Evolutionary conservation across 805 yeast genomes (phyloP).

Genomic region (Metschnikowia colocasiae): DNA sequence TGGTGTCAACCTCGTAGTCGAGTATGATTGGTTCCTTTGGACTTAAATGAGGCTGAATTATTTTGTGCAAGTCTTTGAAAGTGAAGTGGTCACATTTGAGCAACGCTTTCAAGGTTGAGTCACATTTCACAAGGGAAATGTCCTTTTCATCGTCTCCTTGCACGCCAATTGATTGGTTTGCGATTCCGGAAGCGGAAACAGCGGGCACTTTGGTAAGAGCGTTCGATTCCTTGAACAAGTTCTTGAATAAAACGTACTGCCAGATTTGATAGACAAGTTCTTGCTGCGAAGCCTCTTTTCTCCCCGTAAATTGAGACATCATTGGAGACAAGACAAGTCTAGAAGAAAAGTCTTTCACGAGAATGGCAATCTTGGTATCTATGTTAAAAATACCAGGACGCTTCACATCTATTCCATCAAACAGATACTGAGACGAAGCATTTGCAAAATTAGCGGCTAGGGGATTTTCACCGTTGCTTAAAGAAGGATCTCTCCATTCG

Average conservation of each 20-base stretch:
- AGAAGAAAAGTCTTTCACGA: conserved; percentile 69
- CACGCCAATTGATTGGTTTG: conserved; percentile 16
- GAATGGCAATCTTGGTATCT: conserved; percentile 65
- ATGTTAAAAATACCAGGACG: conserved; percentile 62
- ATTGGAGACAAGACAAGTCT: conserved; percentile 60
- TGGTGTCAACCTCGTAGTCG: conserved; percentile 73
- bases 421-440: conserved; percentile 29
- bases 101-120: conserved; percentile 43
- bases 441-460: conserved; percentile 21
- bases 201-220: conserved; percentile 36
- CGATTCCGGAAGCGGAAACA: conserved; percentile 26
- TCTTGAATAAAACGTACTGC: conserved; percentile 72
- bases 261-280: conserved; percentile 76
- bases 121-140: conserved; percentile 36
- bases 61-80: conserved; percentile 69
- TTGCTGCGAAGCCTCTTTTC: conserved; percentile 76
- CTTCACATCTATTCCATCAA: conserved; percentile 87
- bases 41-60: conserved; percentile 62
- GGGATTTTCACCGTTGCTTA: conserved; percentile 14
- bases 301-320: conserved; percentile 69
- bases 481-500: conserved; percentile 83
- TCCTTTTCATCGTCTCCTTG: conserved; percentile 30
- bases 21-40: conserved; percentile 80
- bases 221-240: conserved; percentile 40
- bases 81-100: conserved; percentile 53